Conservation (phyloP, 306 rosid species). For the Fragaria nilgerrensis region DNA sequence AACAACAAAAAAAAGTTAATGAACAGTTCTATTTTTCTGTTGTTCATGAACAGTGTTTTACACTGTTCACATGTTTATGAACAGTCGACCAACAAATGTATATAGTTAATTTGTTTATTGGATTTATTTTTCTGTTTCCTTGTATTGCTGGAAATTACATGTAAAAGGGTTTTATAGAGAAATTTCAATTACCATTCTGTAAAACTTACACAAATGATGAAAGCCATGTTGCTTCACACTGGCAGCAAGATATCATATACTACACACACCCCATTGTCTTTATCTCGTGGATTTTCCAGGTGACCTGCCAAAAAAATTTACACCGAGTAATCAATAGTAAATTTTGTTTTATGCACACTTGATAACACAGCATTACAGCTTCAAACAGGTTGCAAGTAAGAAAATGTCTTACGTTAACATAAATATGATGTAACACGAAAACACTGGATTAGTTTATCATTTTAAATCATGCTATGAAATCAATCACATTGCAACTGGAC, state of each 20-base stretch:
- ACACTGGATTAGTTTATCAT: not conserved
- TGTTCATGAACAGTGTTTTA: no score
- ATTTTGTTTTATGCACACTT: not conserved
- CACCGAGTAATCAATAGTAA: no score
- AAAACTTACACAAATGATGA: not conserved
- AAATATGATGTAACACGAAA: not conserved
- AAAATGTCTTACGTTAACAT: not conserved
- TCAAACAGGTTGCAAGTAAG: no score
- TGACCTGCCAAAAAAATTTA: not conserved
- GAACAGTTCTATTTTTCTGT: no score
- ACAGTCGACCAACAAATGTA: no score
- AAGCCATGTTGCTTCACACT: not conserved
- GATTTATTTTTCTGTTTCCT: not conserved
- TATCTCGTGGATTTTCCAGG: not conserved
- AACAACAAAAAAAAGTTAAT: no score
- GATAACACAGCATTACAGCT: not conserved
- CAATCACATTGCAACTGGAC: not conserved
- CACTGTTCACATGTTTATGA: no score
- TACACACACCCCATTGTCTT: not conserved
- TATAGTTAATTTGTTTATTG: not conserved
- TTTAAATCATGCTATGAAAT: not conserved
- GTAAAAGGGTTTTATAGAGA: not conserved
- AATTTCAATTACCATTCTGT: not conserved
- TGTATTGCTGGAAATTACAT: not conserved
- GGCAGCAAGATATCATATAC: not conserved